phyloP scores from a whole-genome alignment of 257 asterid genomes.

The Solanum tarapatanum region DNA sequence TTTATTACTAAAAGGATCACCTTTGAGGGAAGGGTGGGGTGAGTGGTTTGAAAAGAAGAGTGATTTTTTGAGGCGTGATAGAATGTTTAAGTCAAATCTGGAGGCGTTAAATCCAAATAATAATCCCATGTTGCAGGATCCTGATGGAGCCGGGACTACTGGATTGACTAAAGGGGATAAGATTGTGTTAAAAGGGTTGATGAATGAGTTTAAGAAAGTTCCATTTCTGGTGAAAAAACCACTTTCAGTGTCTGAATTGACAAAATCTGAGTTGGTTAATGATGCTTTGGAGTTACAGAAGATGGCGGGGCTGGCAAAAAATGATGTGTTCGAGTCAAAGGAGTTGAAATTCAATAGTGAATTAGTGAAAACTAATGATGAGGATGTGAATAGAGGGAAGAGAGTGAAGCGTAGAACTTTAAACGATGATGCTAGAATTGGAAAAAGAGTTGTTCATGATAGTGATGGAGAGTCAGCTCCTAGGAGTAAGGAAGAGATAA shows the following conservation, averaged over 20 bases:
- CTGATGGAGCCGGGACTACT: constrained; percentile 68
- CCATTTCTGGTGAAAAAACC: constrained; percentile 59
- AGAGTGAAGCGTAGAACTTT: constrained; percentile 47
- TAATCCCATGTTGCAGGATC: constrained; percentile 86
- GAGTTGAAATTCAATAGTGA: not conserved
- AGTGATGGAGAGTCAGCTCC: not conserved
- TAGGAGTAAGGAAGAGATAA: not conserved
- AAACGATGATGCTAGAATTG: constrained; percentile 19
- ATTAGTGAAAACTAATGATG: not conserved
- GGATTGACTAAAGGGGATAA: constrained; percentile 78
- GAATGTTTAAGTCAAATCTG: constrained; percentile 71
- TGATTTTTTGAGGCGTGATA: constrained; percentile 77
- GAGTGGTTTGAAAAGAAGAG: constrained; percentile 94
- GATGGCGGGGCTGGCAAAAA: not conserved
- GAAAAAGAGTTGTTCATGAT: constrained; percentile 4
- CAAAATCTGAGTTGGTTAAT: constrained; percentile 1
- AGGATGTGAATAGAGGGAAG: not conserved
- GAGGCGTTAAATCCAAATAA: constrained; percentile 70
- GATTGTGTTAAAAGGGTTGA: constrained; percentile 44
- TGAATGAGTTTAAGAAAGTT: constrained; percentile 52
- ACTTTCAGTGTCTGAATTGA: constrained; percentile 24
- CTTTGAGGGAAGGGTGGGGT: constrained; percentile 95
- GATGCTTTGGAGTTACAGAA: constrained; percentile 4
- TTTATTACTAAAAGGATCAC: constrained; percentile 72
- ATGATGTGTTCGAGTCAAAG: not conserved